phyloP scores from a whole-genome alignment of 352 stramenopile genomes.

The Pelagophyceae sp. region DNA sequence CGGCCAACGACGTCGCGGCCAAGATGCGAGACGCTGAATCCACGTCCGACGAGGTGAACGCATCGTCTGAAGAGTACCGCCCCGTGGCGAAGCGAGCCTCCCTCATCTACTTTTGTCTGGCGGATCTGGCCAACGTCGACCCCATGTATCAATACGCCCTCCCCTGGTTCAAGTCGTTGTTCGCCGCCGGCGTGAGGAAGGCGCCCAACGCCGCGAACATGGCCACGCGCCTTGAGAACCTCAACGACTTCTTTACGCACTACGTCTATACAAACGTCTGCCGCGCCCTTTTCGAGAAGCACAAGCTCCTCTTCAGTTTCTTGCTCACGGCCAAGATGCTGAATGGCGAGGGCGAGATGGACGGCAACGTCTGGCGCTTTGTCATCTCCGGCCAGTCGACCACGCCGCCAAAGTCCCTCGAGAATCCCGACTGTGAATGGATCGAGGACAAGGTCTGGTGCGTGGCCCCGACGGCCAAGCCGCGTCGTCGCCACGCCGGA shows the following conservation, averaged over 20 bases:
- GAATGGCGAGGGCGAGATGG: conserved; percentile 41
- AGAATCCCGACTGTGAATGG: conserved; percentile 71
- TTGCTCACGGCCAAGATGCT: conserved; percentile 79
- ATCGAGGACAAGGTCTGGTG: conserved; percentile 61
- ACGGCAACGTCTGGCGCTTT: conserved; percentile 71
- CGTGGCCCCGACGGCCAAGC: conserved; percentile 34
- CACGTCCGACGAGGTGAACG: conserved; percentile 79
- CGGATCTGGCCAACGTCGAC: conserved; percentile 77
- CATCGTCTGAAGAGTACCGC: conserved; percentile 76
- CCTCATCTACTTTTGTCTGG: conserved; percentile 87
- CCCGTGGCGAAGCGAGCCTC: conserved; percentile 76
- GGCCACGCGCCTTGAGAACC: conserved; percentile 61
- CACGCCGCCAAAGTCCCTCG: conserved; percentile 20
- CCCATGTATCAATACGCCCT: conserved; percentile 93
- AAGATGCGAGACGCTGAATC: conserved; percentile 80
- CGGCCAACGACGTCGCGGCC: conserved; percentile 74
- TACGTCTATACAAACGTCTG: conserved; percentile 88
- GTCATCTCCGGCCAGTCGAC: conserved; percentile 66
- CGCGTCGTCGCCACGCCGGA: conserved; percentile 69
- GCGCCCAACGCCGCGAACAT: conserved; percentile 45
- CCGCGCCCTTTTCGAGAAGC: conserved; percentile 85
- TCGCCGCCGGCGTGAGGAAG: conserved; percentile 73
- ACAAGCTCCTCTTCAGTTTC: conserved; percentile 90
- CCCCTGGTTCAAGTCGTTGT: conserved; percentile 89
- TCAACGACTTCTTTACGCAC: conserved; percentile 86